These are phyloP conservation scores for Pseudogymnoascus sp. DNA, from an alignment of 2,329 filamentous ascomycete species.

Conservation along the genomic window DNA sequence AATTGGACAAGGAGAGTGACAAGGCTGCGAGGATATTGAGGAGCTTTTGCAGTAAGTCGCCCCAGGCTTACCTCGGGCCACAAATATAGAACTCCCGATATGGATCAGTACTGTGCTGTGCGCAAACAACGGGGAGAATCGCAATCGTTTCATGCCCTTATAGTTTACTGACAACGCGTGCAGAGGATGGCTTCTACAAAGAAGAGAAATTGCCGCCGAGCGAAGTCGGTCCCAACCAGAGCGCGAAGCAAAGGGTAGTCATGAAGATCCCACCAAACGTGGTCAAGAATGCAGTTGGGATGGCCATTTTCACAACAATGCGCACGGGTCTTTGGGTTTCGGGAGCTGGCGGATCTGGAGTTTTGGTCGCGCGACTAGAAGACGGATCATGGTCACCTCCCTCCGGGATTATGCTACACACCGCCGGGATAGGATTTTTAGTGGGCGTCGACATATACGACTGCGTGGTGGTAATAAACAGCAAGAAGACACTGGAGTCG, in stretches of 20 bases:
- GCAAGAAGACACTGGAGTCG: slow-evolving; percentile 70
- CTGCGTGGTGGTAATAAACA: slow-evolving; percentile 89
- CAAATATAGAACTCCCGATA: slow-evolving; percentile 22
- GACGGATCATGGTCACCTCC: slow-evolving; percentile 89
- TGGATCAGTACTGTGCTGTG: neutral
- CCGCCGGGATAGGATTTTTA: slow-evolving; percentile 79
- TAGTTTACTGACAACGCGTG: slow-evolving; percentile 8
- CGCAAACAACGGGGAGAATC: neutral
- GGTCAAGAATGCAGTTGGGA: slow-evolving; percentile 79
- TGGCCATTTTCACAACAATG: slow-evolving; percentile 95
- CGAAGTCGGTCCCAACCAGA: slow-evolving; percentile 33
- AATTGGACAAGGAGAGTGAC: slow-evolving; percentile 80
- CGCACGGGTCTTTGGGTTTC: slow-evolving; percentile 86
- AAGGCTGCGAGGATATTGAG: slow-evolving; percentile 84
- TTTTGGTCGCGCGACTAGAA: slow-evolving; percentile 74
- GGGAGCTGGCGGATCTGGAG: slow-evolving; percentile 81
- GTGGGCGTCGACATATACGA: slow-evolving; percentile 94
- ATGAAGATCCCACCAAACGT: slow-evolving; percentile 77
- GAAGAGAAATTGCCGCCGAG: slow-evolving; percentile 38
- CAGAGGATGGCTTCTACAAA: slow-evolving; percentile 61
- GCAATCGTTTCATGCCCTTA: neutral
- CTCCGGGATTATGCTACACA: slow-evolving; percentile 84
- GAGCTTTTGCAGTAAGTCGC: slow-evolving; percentile 72
- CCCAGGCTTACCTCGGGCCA: slow-evolving; percentile 20
- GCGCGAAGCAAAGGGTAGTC: slow-evolving; percentile 48